Evolutionary conservation across 106 monocot genomes (phyloP), one percentile per base, ranked within the genome.

Genomic region (Phalaenopsis equestris): DNA sequence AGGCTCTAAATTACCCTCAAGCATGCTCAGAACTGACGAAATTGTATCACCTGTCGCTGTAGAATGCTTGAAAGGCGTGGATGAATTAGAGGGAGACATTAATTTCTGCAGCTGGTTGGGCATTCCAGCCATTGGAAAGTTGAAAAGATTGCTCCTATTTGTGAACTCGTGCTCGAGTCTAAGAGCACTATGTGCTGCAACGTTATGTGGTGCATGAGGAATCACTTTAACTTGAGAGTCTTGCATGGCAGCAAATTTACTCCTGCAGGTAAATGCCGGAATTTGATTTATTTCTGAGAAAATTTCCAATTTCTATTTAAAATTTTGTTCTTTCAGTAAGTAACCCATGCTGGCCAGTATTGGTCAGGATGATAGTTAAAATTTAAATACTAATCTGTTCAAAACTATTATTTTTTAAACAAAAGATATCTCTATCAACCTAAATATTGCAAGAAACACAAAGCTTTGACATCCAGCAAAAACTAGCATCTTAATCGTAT

Each of bases 11-110:
- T 88, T 79, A 64, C 79, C 86, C 78, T 84, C 87, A 24, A 88
- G 88, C 91, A 91, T 88, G 81, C 79, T 85, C 64, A 91, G 83
- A 56, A 91, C 86, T 72, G 91, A 91, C 79, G 86, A 84, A 79
- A 91, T 73, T 9, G 82, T 74, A 84, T 88, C 84, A 58, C 56
- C 72, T 61, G 82, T 83, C 72, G 56, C 76, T 19, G 81, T 78
- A 49, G 55, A 77, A 81, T 84, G 78, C 76, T 72, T 72, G 67
- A 84, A 77, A 77, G 88, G 86, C 21, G 88, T 78, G 39, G 81
- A 86, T 46, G 83, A 88, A 56, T 80, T 88, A 41, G 91, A 88
- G 9, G 83, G 83, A 81, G 84, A 86, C 70, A 83, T 79, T 57
- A 86, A 86, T 41, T 82, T 37, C 38, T 75, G 86, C 43, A 75